Percentiles rank a stretch among this genome's conserved stretches.
Conservation (phyloP, 345 rosid genomes). For the Hibiscus trionum region DNA sequence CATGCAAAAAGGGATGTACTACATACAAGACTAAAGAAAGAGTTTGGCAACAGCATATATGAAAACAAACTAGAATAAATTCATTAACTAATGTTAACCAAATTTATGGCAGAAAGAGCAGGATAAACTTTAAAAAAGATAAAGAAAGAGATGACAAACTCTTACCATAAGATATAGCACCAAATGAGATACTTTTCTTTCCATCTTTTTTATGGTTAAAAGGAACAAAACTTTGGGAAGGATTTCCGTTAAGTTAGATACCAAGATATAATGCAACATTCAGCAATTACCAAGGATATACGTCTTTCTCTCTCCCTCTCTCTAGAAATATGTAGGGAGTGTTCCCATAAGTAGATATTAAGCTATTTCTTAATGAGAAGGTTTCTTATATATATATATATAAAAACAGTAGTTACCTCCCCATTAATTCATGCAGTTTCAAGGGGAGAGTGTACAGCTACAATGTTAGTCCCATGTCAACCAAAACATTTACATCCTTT, state of each 20-base stretch:
- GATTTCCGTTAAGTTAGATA: not conserved
- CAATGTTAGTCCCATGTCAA: not conserved
- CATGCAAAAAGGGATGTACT: not conserved
- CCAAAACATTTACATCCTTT: not conserved
- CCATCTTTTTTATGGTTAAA: not conserved
- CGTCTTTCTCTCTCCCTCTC: not conserved
- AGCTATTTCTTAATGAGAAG: not conserved
- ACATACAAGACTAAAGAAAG: not conserved
- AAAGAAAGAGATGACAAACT: not conserved
- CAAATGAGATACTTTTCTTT: not conserved
- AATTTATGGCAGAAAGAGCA: not conserved
- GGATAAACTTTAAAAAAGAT: too few species aligned
- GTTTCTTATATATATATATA: not conserved
- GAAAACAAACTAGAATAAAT: not conserved
- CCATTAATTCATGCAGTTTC: not conserved
- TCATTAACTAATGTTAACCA: not conserved
- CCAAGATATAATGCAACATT: not conserved
- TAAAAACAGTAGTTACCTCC: not conserved
- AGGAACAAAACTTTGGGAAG: not conserved
- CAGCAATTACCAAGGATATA: not conserved
- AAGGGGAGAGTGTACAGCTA: not conserved
- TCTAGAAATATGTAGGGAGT: not conserved
- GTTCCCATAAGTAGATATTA: not conserved
- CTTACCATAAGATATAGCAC: not conserved
- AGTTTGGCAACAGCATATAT: not conserved